A percentile compares a stretch with the other conserved stretches of the same genome.
Evolutionary conservation across 352 stramenopile genomes (phyloP).

Genomic region (Phytophthora cactorum): DNA sequence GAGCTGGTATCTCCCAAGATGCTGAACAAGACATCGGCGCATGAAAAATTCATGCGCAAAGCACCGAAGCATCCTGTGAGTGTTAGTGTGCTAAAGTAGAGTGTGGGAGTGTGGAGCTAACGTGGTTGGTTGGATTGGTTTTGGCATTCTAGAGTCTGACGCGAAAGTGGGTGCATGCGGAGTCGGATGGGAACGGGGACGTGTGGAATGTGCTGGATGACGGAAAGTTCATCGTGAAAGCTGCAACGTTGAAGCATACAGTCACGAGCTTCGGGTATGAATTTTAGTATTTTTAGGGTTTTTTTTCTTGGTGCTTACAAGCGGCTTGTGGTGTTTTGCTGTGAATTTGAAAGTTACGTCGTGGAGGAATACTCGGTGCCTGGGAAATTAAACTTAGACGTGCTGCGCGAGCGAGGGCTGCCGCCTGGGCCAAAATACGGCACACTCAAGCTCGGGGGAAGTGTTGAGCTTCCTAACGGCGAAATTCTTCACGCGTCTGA

Average conservation of each 20-base stretch:
- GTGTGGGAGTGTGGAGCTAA: slow-evolving; percentile 3
- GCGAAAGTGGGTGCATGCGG: slow-evolving; percentile 58
- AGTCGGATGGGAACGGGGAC: slow-evolving; percentile 59
- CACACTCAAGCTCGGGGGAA: slow-evolving; percentile 88
- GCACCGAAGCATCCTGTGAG: slow-evolving; percentile 65
- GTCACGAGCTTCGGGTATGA: slow-evolving; percentile 81
- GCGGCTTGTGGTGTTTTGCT: neutral
- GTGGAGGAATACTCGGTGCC: slow-evolving; percentile 75
- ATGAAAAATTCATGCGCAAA: slow-evolving; percentile 72
- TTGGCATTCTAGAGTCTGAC: slow-evolving; percentile 45
- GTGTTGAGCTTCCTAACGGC: slow-evolving; percentile 83
- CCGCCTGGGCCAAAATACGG: slow-evolving; percentile 89
- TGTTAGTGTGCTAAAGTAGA: neutral
- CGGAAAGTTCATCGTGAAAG: slow-evolving; percentile 63
- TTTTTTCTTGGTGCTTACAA: neutral
- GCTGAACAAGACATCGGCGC: slow-evolving; percentile 45
- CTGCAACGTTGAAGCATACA: slow-evolving; percentile 76
- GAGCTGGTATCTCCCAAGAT: slow-evolving; percentile 70
- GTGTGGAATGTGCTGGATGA: slow-evolving; percentile 84
- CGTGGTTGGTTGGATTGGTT: neutral
- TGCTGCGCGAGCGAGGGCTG: slow-evolving; percentile 82
- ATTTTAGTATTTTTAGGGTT: slow-evolving; percentile 3
- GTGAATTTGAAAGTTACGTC: slow-evolving; percentile 61
- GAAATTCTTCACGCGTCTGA: slow-evolving; percentile 79
- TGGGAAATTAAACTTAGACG: slow-evolving; percentile 89